Evolutionary conservation across 1,284 basidiomycete species (phyloP).

Genomic region (Cystobasidium sp.): DNA sequence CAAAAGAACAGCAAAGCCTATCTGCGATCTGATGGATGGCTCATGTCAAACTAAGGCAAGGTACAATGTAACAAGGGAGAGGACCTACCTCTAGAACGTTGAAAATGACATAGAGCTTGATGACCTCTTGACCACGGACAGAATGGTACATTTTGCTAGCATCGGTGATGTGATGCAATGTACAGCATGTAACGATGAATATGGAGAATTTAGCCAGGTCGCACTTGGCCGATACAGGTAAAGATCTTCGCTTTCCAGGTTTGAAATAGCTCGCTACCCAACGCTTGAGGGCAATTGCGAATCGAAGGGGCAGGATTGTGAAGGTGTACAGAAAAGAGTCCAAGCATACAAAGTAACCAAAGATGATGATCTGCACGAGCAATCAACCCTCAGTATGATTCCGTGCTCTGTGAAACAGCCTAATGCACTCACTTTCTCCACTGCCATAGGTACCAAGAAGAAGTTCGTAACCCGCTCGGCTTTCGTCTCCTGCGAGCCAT

Average conservation of each 20-base stretch:
- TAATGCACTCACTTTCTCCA: conserved; percentile 74
- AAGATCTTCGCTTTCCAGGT: conserved; percentile 27
- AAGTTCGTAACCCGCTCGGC: conserved; percentile 99
- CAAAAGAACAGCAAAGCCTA: conserved; percentile 91
- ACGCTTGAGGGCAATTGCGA: conserved; percentile 53
- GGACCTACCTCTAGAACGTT: conserved; percentile 83
- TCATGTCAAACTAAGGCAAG: neutral
- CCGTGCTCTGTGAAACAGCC: neutral
- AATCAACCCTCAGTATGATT: no score
- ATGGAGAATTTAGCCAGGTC: conserved; percentile 82
- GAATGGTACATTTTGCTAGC: conserved; percentile 98
- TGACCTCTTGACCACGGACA: conserved; percentile 97
- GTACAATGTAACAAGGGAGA: no score
- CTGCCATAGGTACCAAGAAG: conserved; percentile 84
- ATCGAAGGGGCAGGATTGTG: conserved; percentile 91
- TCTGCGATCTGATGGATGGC: conserved; percentile 77
- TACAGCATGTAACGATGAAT: conserved; percentile 72
- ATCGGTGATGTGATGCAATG: conserved; percentile 83
- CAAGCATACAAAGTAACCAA: conserved; percentile 91
- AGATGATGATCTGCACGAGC: conserved; percentile 74
- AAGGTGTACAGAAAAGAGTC: conserved; percentile 98
- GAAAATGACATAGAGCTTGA: conserved; percentile 99
- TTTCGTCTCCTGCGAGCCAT: conserved; percentile 88
- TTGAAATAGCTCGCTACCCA: conserved; percentile 39
- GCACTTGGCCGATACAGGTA: conserved; percentile 83